phyloP scores from a whole-genome alignment of 768 basidiomycete species.

The Gautieria morchelliformis region DNA sequence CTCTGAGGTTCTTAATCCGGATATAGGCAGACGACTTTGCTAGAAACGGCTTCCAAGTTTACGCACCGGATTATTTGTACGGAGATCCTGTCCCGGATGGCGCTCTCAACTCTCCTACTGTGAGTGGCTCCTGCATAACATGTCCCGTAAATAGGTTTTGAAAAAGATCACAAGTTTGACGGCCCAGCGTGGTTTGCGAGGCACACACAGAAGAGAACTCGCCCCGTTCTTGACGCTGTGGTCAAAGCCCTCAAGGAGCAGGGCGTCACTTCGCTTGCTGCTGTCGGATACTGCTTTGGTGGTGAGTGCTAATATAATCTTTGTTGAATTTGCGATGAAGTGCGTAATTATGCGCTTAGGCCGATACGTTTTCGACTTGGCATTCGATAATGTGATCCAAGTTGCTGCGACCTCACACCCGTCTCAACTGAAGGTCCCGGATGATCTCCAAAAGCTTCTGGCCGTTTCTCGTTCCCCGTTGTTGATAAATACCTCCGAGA shows the following conservation, averaged over 20 bases:
- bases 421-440: conserved; percentile 47
- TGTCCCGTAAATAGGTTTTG: neutral
- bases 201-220: conserved; percentile 32
- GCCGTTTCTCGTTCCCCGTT: neutral
- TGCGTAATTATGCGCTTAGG: conserved; percentile 19
- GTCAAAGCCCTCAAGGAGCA: conserved; percentile 45
- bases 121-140: neutral
- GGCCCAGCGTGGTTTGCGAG: conserved; percentile 32
- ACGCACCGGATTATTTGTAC: conserved; percentile 28
- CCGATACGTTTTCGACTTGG: conserved; percentile 53
- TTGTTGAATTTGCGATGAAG: neutral
- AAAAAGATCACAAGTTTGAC: conserved; percentile 25
- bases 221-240: conserved; percentile 46
- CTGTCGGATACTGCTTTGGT: conserved; percentile 64
- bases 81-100: conserved; percentile 25
- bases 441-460: conserved; percentile 40
- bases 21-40: conserved; percentile 34
- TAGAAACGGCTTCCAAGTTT: conserved; percentile 28
- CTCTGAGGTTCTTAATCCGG: neutral
- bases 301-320: conserved; percentile 26
- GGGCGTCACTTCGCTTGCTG: conserved; percentile 50
- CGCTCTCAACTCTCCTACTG: conserved; percentile 9
- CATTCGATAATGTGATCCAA: conserved; percentile 42
- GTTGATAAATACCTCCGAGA: conserved; percentile 15
- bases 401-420: conserved; percentile 49